phyloP scores from a whole-genome alignment of 495 filamentous ascomycete species.

The Jackrogersella minutella region DNA sequence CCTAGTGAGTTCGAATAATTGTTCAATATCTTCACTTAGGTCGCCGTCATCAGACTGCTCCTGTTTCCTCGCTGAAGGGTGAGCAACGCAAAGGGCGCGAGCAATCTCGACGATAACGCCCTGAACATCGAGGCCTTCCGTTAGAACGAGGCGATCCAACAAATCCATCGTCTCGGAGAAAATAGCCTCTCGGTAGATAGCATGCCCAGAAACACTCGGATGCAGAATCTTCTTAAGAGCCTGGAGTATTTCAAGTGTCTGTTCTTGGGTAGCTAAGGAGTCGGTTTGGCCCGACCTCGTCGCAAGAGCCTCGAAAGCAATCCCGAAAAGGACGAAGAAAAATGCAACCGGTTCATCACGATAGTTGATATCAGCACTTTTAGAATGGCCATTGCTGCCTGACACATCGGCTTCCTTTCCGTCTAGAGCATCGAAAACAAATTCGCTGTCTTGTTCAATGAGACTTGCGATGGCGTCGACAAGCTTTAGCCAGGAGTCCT shows the following conservation, averaged over 20 bases:
- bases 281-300: slow-evolving; percentile 75
- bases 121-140: slow-evolving; percentile 89
- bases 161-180: slow-evolving; percentile 98
- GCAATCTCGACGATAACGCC: slow-evolving; percentile 92
- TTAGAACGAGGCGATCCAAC: slow-evolving; percentile 90
- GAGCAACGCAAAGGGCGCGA: slow-evolving; percentile 83
- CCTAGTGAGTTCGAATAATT: slow-evolving; percentile 94
- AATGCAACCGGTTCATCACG: slow-evolving; percentile 98
- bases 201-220: slow-evolving; percentile 93
- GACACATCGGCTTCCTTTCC: slow-evolving; percentile 71
- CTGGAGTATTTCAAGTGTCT: slow-evolving; percentile 87
- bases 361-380: slow-evolving; percentile 85
- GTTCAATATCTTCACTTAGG: slow-evolving; percentile 94
- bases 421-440: slow-evolving; percentile 96
- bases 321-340: slow-evolving; percentile 97
- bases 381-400: slow-evolving; percentile 58
- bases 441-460: slow-evolving; percentile 96
- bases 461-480: slow-evolving; percentile 97
- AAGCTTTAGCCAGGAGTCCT: slow-evolving; percentile 95
- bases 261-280: slow-evolving; percentile 73
- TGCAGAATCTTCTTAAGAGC: slow-evolving; percentile 94
- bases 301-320: slow-evolving; percentile 94
- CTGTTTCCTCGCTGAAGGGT: slow-evolving; percentile 82
- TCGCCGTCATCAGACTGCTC: slow-evolving; percentile 72
- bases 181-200: slow-evolving; percentile 93